These are phyloP conservation scores for Mortierella hygrophila DNA, from an alignment of 192 early-diverging fungal genomes.

Conservation along the genomic window DNA sequence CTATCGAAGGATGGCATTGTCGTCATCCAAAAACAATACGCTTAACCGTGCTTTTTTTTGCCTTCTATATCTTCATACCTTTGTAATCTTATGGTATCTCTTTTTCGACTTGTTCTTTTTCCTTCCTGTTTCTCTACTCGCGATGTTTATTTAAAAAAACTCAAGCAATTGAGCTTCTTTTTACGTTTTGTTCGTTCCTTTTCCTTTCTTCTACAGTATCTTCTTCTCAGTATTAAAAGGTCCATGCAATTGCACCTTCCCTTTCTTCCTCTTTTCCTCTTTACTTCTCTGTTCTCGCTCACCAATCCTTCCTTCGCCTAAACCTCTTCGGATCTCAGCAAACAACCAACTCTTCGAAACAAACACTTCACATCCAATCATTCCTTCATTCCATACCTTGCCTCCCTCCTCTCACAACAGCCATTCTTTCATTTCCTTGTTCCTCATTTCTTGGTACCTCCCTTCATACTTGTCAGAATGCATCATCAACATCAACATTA, in stretches of 20 bases:
- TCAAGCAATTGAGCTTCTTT: too few relatives aligned
- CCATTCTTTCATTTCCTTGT: background rate
- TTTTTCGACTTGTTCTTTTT: too few relatives aligned
- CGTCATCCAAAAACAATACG: background rate
- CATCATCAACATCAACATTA: too few relatives aligned
- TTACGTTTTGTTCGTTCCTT: too few relatives aligned
- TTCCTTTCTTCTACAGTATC: too few relatives aligned
- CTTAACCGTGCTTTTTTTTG: background rate
- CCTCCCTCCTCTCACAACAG: background rate
- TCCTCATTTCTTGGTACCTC: background rate
- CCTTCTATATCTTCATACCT: background rate
- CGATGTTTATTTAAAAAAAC: too few relatives aligned
- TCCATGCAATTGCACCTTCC: too few relatives aligned
- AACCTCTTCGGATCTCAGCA: background rate
- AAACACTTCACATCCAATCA: background rate
- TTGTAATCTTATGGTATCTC: too few relatives aligned
- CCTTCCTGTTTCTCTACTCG: background rate
- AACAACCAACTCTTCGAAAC: background rate
- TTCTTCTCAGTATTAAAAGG: too few relatives aligned
- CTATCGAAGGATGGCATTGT: too few relatives aligned
- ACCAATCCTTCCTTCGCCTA: background rate
- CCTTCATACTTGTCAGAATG: background rate
- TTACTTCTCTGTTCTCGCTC: background rate
- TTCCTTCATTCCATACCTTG: background rate
- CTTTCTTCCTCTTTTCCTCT: background rate